Percentiles rank a stretch among this genome's conserved stretches.
Evolutionary conservation across 306 rosid genomes (phyloP).

Genomic region (Dryas drummondii): DNA sequence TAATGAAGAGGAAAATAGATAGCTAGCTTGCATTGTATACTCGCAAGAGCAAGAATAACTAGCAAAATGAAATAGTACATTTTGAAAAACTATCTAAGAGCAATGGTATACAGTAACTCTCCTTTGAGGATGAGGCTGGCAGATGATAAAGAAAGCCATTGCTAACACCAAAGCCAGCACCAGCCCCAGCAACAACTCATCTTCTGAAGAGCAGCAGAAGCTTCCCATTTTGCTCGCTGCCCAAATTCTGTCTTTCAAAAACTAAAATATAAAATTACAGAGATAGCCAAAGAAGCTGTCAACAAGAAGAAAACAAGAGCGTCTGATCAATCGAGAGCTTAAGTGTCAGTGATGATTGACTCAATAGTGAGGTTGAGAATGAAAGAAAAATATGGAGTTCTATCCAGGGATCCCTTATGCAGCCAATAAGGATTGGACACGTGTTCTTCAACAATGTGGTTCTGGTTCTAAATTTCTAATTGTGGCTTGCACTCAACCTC

Average conservation of each 20-base stretch:
- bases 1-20: too few species aligned
- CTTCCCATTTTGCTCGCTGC: slow-evolving; percentile 10
- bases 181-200: slow-evolving; percentile 33
- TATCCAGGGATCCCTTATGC: not conserved
- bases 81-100: slow-evolving; percentile 1
- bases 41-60: too few species aligned
- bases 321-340: not conserved
- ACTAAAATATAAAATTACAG: not conserved
- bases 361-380: not conserved
- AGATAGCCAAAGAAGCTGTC: not conserved
- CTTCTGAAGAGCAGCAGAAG: not conserved
- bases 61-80: not conserved
- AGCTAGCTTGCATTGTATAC: too few species aligned
- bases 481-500: slow-evolving; percentile 1
- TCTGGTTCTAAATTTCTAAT: not conserved
- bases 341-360: not conserved
- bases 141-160: slow-evolving; percentile 37
- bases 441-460: not conserved
- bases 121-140: slow-evolving; percentile 31
- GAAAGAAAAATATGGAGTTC: not conserved
- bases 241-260: not conserved
- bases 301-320: slow-evolving; percentile 1
- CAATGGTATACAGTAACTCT: slow-evolving; percentile 39
- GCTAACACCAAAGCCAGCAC: slow-evolving; percentile 33
- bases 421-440: slow-evolving; percentile 8